Base-by-base conservation (phyloP, 2,329 filamentous ascomycete species). In the Penicillium sp. region DNA sequence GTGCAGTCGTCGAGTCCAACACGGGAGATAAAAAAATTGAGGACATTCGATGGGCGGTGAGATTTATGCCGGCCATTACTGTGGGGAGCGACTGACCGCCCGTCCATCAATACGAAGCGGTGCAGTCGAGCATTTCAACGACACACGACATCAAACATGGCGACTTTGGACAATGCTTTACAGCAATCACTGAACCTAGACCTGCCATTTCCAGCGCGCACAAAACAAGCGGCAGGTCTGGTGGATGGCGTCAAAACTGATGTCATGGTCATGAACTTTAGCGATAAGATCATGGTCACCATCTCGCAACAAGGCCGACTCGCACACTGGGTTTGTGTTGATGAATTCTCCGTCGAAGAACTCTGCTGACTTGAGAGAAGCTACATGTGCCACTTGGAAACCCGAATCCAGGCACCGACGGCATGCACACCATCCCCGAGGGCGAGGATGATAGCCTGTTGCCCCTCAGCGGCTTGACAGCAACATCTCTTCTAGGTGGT, bases 261-360 rank as follows among this genome's bases (percentile, higher is more conserved):
- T 59, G 86, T 90, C 27, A 86, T 84, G 32, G 81, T 81, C 9
- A 78, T 91, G 47, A 84, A 80, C 63, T 97, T 97, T 73, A 81
- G 86, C 7, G 94, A 97, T 80, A 96, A 91, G 73, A 91, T 99
- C 63, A 76, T 99, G 63, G 78, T 99, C 56, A 97, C 91, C 1
- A 82, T 97, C 53, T 90, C 89, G 0, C 94, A 97, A 75, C 84
- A 87, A 55, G 93, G 92, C 6, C 84, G 87, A 52, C 76, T 97
- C 40, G 89, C 90, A 17, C 94, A 97, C 80, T 99, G 94, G 94
- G 91, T 97, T 78, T 47, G 76, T 68, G 7, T 20, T 42, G 15
- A 13, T 24, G 7, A 24, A 39, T 30, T 32, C 9, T 15, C 6
- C 2, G 12, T n/a, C 21, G 5, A n/a, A 18, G 20, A n/a, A 3